These are phyloP conservation scores for Amanita pallidorosea DNA, from an alignment of 768 basidiomycete species.

Conservation along the genomic window DNA sequence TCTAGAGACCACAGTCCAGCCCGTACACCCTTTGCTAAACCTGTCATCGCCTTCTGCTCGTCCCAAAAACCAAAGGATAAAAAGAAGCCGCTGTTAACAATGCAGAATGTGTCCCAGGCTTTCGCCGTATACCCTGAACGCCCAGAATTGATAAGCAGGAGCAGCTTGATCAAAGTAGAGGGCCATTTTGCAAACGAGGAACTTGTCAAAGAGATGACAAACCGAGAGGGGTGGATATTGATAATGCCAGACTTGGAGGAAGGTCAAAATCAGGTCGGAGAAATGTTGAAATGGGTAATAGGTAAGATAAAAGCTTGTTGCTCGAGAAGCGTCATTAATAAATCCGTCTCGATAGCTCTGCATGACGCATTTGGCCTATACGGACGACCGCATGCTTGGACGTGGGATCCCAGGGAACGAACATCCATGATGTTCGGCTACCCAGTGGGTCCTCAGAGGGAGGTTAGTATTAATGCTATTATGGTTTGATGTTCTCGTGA, in stretches of 20 bases:
- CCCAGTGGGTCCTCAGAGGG: conserved; percentile 74
- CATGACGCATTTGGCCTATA: conserved; percentile 86
- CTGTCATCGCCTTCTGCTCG: conserved; percentile 45
- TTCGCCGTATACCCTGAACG: conserved; percentile 95
- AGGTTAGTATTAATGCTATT: conserved; percentile 40
- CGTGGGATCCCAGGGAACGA: conserved; percentile 82
- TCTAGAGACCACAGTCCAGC: conserved; percentile 29
- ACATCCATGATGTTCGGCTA: conserved; percentile 89
- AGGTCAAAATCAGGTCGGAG: conserved; percentile 50
- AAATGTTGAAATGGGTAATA: conserved; percentile 88
- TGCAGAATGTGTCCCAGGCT: conserved; percentile 66
- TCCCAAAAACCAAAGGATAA: conserved; percentile 65
- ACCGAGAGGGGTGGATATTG: conserved; percentile 76
- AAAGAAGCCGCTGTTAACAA: conserved; percentile 60
- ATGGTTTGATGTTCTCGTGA: not conserved
- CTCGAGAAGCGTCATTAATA: not conserved
- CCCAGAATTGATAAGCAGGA: conserved; percentile 81
- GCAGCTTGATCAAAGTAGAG: conserved; percentile 88
- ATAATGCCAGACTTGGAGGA: conserved; percentile 82
- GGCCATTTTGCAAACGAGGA: conserved; percentile 76
- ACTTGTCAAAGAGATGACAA: conserved; percentile 49
- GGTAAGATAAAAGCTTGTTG: conserved; percentile 35
- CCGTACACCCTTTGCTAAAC: conserved; percentile 17
- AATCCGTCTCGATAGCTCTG: conserved; percentile 34
- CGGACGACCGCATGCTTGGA: conserved; percentile 77